A percentile compares a stretch with the other conserved stretches of the same genome.
Evolutionary conservation across 2,329 filamentous ascomycete genomes (phyloP).

Genomic region (Penicillium decumbens): DNA sequence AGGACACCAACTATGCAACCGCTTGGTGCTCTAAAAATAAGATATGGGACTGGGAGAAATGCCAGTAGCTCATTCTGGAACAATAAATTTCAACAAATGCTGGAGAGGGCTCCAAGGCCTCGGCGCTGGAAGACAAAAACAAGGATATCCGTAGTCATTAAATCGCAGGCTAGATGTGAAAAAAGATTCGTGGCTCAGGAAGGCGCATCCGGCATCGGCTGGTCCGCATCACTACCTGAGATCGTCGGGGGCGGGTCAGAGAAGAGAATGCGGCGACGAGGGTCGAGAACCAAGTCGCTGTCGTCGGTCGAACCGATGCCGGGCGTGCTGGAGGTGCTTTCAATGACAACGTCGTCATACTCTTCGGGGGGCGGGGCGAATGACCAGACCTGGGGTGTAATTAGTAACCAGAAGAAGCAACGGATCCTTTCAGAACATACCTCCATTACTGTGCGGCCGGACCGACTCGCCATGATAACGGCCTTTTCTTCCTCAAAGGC

Average conservation of each 20-base stretch:
- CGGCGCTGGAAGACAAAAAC: conserved; percentile 11
- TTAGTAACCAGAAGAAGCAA: conserved; percentile 7
- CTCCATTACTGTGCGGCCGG: conserved; percentile 92
- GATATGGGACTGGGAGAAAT: background rate
- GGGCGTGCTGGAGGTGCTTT: conserved; percentile 34
- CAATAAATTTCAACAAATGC: background rate
- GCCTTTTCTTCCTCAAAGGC: conserved; percentile 98
- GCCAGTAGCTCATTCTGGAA: conserved; percentile 14
- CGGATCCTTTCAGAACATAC: conserved; percentile 50
- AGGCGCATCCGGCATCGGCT: conserved; percentile 34
- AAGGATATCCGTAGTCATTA: conserved; percentile 21
- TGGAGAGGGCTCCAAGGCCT: conserved; percentile 6
- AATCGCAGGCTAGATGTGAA: conserved; percentile 14
- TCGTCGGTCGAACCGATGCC: conserved; percentile 23
- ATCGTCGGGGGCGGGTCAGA: conserved; percentile 32
- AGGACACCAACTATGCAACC: conserved; percentile 24
- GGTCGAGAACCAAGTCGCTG: conserved; percentile 10
- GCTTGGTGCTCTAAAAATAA: conserved; percentile 12
- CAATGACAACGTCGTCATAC: conserved; percentile 25
- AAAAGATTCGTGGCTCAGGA: conserved; percentile 13
- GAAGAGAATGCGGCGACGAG: conserved; percentile 24
- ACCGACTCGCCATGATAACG: conserved; percentile 85
- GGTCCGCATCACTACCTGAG: conserved; percentile 28
- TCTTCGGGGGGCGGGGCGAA: conserved; percentile 69
- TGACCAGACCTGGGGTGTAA: conserved; percentile 70